Conservation (phyloP, 1,284 basidiomycete genomes). For the Ustilago xerochloae region DNA sequence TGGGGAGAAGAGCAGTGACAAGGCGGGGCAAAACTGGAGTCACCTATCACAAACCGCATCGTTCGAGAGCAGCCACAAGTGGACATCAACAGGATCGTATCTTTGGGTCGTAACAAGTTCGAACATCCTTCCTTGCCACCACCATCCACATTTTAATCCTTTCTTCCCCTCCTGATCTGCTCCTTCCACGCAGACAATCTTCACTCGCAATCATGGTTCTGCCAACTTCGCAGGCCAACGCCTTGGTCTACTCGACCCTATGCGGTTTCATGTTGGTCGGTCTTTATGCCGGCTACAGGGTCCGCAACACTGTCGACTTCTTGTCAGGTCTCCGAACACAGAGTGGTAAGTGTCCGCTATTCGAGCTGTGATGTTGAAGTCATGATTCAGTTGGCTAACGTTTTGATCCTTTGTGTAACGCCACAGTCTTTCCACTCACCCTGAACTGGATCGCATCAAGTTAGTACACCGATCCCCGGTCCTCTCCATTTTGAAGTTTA, state of each 20-base stretch:
- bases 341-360: slow-evolving; percentile 47
- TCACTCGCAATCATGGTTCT: slow-evolving; percentile 39
- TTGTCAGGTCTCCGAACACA: slow-evolving; percentile 66
- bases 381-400: not conserved
- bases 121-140: not conserved
- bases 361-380: not conserved
- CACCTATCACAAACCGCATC: too few species aligned
- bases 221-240: slow-evolving; percentile 57
- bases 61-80: too few species aligned
- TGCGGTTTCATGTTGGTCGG: slow-evolving; percentile 66
- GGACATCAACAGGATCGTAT: too few species aligned
- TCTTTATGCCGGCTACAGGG: slow-evolving; percentile 64
- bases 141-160: not conserved
- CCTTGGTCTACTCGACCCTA: slow-evolving; percentile 65
- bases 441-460: slow-evolving; percentile 68
- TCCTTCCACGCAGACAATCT: not conserved
- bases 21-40: not conserved
- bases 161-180: not conserved
- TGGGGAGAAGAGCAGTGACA: not conserved
- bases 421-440: slow-evolving; percentile 60
- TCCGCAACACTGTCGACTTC: slow-evolving; percentile 63
- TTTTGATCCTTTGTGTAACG: not conserved
- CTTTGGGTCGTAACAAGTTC: not conserved
- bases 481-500: slow-evolving; percentile 25
- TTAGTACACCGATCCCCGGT: slow-evolving; percentile 50